phyloP scores from a whole-genome alignment of 345 rosid species.

The Populus alba region DNA sequence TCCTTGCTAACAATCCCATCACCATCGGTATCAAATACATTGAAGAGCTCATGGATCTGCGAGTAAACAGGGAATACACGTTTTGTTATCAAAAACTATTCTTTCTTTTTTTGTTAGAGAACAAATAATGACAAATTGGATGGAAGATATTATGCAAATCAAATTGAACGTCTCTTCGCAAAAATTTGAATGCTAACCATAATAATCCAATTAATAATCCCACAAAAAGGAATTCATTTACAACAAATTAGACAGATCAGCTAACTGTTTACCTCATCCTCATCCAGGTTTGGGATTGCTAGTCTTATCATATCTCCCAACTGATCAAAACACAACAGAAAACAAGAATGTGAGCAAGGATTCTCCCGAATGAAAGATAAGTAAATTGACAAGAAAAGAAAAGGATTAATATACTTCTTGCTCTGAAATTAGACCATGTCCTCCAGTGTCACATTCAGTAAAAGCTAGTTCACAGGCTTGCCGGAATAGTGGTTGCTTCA shows the following conservation, averaged over 20 bases:
- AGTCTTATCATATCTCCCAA: slow-evolving; percentile 54
- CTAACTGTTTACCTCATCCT: slow-evolving; percentile 49
- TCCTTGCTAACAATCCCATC: slow-evolving; percentile 54
- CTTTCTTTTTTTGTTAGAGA: neutral
- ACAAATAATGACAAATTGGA: neutral
- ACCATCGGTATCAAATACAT: slow-evolving; percentile 47
- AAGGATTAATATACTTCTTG: slow-evolving; percentile 49
- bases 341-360: slow-evolving; percentile 12
- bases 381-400: neutral
- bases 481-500: slow-evolving; percentile 58
- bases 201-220: neutral
- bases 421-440: slow-evolving; percentile 47
- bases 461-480: slow-evolving; percentile 71
- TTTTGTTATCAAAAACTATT: neutral
- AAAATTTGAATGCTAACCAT: neutral
- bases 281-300: slow-evolving; percentile 48
- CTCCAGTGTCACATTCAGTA: slow-evolving; percentile 47
- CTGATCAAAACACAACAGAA: slow-evolving; percentile 37
- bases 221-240: neutral
- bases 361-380: neutral
- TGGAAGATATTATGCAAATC: neutral
- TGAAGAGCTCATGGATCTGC: slow-evolving; percentile 59
- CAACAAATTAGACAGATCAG: neutral
- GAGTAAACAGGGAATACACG: neutral
- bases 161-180: neutral